Base-by-base conservation (phyloP, 208 protist genomes). In the Strigomonas culicis region DNA sequence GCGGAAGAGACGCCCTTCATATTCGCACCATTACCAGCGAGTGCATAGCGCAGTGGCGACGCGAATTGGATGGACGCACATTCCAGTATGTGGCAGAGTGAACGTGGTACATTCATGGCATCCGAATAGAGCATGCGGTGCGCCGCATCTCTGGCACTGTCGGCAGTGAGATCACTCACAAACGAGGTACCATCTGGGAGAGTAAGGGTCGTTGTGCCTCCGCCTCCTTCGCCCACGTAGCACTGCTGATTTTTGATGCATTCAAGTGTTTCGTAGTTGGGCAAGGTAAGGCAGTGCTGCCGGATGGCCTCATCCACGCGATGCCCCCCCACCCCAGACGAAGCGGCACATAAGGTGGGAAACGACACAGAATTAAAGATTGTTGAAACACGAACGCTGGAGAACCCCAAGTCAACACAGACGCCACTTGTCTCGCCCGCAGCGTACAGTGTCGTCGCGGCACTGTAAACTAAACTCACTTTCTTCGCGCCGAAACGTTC, bases 401-500 rank as follows among this genome's bases (percentile, higher is more conserved):
- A 59, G 66, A 87, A 88, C 32, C 89, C 89, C 19, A 93, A 34
- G 62, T 95, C 89, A 0, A 92, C 72, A 41, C 64, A 59, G 11
- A 93, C 66, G 1, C 89, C 89, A 11, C 83, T 86, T 17, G 76
- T 89, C 41, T 84, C 74, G 7, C 84, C 89, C 0, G 68, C 76
- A 19, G 82, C 78, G 71, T 86, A 92, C 10, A 92, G 81, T 4
- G 82, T 76, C 0, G 82, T 63, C 27, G 75, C 72, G 10, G 84
- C 72, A 2, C 75, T 63, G 70, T 84, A 86, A 36, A 74, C 67
- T 11, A 92, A 24, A 39, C 68, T 79, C 15, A 86, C 80, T 15
- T 64, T 41, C 52, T 84, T 81, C 25, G 79, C 80, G 4, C 75
- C 84, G 19, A 88, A 55, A 6, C 74, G 53, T 65, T 95, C 89